Percentiles rank a stretch among this genome's conserved stretches.
Evolutionary conservation across 345 rosid genomes (phyloP).

Genomic region (Laguncularia racemosa): DNA sequence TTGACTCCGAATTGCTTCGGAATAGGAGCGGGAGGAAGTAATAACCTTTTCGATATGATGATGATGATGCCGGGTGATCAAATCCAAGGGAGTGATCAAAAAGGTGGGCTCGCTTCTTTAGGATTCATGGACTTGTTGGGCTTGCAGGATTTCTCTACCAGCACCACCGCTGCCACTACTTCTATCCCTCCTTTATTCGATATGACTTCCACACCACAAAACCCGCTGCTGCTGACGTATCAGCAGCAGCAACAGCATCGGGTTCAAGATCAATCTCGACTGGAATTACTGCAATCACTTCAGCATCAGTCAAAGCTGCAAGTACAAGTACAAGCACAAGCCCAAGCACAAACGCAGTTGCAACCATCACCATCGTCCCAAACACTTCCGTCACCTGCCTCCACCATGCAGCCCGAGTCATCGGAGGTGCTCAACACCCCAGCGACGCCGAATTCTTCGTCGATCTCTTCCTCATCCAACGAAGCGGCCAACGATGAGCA

Average conservation of each 20-base stretch:
- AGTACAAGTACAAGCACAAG: conserved; percentile 9
- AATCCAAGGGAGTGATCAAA: too few species aligned
- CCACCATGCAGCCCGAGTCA: conserved; percentile 39
- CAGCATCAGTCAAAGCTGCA: conserved; percentile 19
- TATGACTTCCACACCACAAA: background rate
- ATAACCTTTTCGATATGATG: too few species aligned
- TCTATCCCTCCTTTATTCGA: background rate
- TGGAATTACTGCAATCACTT: conserved; percentile 35
- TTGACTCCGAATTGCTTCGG: conserved; percentile 1
- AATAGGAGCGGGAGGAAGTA: background rate
- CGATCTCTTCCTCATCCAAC: conserved; percentile 72
- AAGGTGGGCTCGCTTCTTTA: background rate
- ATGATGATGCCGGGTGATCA: too few species aligned
- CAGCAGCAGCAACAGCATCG: background rate
- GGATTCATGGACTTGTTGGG: conserved; percentile 14
- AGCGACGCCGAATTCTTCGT: conserved; percentile 79
- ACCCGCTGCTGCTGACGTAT: background rate
- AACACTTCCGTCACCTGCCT: conserved; percentile 30
- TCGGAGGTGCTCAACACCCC: conserved; percentile 77
- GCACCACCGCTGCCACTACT: background rate
- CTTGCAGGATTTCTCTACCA: conserved; percentile 1
- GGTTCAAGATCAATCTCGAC: conserved; percentile 1
- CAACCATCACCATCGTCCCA: conserved; percentile 9
- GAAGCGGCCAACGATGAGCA: conserved; percentile 38
- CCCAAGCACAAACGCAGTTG: conserved; percentile 3